A percentile compares a stretch with the other conserved stretches of the same genome.
Evolutionary conservation across 179 eudicot genomes (phyloP).

Genomic region (Amaranthus tricolor): DNA sequence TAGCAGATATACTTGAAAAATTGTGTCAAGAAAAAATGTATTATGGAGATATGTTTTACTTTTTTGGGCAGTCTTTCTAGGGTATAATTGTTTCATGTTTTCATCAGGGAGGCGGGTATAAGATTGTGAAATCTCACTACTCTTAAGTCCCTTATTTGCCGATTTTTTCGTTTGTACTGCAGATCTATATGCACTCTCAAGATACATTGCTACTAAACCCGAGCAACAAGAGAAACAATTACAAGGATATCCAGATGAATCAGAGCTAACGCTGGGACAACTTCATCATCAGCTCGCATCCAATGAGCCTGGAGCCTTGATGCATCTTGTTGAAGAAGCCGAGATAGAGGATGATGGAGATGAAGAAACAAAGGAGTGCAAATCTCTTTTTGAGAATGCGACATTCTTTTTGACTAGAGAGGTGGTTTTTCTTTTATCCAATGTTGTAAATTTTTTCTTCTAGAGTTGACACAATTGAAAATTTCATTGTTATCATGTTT

Average conservation of each 20-base stretch:
- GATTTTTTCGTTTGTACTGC: conserved; percentile 29
- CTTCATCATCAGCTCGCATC: conserved; percentile 91
- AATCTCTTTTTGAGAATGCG: conserved; percentile 60
- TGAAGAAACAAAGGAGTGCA: conserved; percentile 75
- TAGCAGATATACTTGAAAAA: neutral
- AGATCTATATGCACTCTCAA: conserved; percentile 85
- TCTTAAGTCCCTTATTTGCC: neutral
- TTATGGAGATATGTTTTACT: neutral
- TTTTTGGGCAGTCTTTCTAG: neutral
- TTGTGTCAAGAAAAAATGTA: neutral
- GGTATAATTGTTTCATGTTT: neutral
- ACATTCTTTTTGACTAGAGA: conserved; percentile 89
- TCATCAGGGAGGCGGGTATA: neutral
- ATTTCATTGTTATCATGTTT: neutral
- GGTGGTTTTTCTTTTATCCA: conserved; percentile 40
- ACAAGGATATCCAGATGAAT: conserved; percentile 45
- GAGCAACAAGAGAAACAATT: conserved; percentile 31
- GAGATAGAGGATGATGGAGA: conserved; percentile 61
- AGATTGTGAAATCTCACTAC: too few species aligned
- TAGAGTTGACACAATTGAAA: neutral
- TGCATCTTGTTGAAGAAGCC: conserved; percentile 73
- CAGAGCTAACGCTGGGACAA: conserved; percentile 82
- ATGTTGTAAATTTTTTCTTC: neutral
- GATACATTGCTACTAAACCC: conserved; percentile 55
- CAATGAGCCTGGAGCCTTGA: conserved; percentile 73